Evolutionary conservation across 163 green algal genomes (phyloP), one percentile per base, ranked within the genome.

Genomic region (Chloromonas sp.): DNA sequence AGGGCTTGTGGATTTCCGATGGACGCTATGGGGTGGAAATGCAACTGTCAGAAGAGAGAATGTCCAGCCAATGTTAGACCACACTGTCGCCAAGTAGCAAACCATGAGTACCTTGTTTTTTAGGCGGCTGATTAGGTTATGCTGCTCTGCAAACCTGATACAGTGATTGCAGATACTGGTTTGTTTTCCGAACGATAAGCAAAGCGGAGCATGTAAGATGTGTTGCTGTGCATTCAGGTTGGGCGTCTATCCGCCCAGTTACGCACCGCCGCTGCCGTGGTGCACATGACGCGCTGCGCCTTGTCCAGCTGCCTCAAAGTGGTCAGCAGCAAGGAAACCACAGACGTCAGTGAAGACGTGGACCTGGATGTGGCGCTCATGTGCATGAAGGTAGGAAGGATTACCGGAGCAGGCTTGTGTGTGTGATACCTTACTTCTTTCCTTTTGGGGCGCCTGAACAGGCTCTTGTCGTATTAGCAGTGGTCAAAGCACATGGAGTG

Each of bases 311-410:
- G 79, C 79, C 71, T 82, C 36, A 11, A 61, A 1, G 59, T 57
- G 3, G 60, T 82, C 11, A 70, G 36, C 79, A 82, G 3, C 59
- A 11, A 13, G 3, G 79, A 82, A 60, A 59, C 79, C 1, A 14
- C 79, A 1, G 2, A 14, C 1, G 79, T 82, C 59, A 57, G 2
- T 1, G 79, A 82, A 60, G 79, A 82, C 13, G 58, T 82, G 79
- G 79, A 82, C 11, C 36, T 82, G 36, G 79, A 82, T 36, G 79
- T 82, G 79, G 79, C 79, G 14, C 59, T 82, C 2, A 70, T 82
- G 79, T 36, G 14, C 36, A 11, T 82, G 11, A 82, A 82, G 79
- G 79, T 82, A 11, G 2, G 77, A 14, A 2, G n/a, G 2, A 2
- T 81, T n/a, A n/a, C 8, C 58, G 71, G 3, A 76, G 66, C 5